Evolutionary conservation across 163 green algal genomes (phyloP).

Genomic region (Prototheca stagnorum): DNA sequence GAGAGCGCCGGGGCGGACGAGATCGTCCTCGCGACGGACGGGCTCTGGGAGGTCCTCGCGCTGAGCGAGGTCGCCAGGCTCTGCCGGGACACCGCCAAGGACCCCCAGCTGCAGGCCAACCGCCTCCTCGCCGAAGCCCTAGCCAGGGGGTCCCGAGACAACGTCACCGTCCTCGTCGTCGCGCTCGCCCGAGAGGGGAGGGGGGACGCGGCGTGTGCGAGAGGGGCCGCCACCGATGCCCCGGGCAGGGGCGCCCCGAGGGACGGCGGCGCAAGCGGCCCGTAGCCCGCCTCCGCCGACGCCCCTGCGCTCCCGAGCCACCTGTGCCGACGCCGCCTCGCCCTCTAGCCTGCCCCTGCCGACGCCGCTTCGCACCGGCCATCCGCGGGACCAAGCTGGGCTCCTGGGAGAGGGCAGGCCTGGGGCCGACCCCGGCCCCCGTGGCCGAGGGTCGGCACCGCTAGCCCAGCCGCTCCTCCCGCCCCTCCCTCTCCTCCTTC

Average conservation of each 20-base stretch:
- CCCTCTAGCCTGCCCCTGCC: not conserved
- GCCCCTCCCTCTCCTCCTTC: no score
- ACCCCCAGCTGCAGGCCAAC: slow-evolving; percentile 61
- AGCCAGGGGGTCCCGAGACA: slow-evolving; percentile 58
- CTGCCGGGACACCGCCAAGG: slow-evolving; percentile 88
- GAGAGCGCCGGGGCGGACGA: slow-evolving; percentile 53
- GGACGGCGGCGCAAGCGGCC: not conserved
- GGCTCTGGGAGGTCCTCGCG: slow-evolving; percentile 69
- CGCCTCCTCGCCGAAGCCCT: slow-evolving; percentile 67
- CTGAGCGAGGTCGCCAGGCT: slow-evolving; percentile 27
- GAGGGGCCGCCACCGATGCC: not conserved
- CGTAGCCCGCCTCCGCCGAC: not conserved
- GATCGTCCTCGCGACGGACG: slow-evolving; percentile 69
- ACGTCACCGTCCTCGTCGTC: slow-evolving; percentile 69
- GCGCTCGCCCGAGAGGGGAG: slow-evolving; percentile 58
- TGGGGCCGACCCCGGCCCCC: no score
- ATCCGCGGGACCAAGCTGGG: no score
- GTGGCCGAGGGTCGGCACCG: no score
- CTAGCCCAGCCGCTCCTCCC: no score
- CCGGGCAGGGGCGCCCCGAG: not conserved
- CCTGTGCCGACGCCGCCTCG: not conserved
- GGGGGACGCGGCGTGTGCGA: not conserved
- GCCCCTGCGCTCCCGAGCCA: not conserved
- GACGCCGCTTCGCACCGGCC: no score
- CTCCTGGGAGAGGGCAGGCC: no score